phyloP scores from a whole-genome alignment of 2,329 filamentous ascomycete species.

The Neonectria ditissima region DNA sequence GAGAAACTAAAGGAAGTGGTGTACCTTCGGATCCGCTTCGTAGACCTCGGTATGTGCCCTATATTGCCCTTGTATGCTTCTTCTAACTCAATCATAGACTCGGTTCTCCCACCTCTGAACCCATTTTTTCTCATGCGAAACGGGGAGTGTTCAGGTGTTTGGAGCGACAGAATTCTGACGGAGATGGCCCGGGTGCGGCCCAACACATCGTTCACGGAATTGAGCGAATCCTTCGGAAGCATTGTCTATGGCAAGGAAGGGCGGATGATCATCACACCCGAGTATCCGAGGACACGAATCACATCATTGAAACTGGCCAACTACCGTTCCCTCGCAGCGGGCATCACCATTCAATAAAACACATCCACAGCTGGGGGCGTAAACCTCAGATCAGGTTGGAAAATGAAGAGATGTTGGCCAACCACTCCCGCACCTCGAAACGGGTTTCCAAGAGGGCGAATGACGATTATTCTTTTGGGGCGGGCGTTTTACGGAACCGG shows the following conservation, averaged over 20 bases:
- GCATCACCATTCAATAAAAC: constrained; percentile 52
- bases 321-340: constrained; percentile 63
- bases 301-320: constrained; percentile 69
- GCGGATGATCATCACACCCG: constrained; percentile 66
- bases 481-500: constrained; percentile 40
- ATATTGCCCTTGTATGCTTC: not conserved
- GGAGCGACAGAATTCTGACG: constrained; percentile 75
- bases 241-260: constrained; percentile 70
- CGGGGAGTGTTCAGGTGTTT: constrained; percentile 74
- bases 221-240: constrained; percentile 73
- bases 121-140: constrained; percentile 76
- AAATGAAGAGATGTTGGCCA: constrained; percentile 1
- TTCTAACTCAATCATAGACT: constrained; percentile 62
- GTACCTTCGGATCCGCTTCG: constrained; percentile 78
- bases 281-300: constrained; percentile 64
- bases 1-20: constrained; percentile 69
- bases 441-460: not conserved
- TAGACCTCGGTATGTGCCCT: constrained; percentile 71
- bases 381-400: not conserved
- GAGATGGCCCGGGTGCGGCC: constrained; percentile 71
- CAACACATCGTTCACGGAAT: constrained; percentile 67
- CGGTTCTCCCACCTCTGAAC: constrained; percentile 76
- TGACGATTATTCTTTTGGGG: constrained; percentile 21
- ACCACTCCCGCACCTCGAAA: not conserved
- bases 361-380: not conserved